Evolutionary conservation across 192 early-diverging fungal genomes (phyloP).

Genomic region (Podila verticillata): DNA sequence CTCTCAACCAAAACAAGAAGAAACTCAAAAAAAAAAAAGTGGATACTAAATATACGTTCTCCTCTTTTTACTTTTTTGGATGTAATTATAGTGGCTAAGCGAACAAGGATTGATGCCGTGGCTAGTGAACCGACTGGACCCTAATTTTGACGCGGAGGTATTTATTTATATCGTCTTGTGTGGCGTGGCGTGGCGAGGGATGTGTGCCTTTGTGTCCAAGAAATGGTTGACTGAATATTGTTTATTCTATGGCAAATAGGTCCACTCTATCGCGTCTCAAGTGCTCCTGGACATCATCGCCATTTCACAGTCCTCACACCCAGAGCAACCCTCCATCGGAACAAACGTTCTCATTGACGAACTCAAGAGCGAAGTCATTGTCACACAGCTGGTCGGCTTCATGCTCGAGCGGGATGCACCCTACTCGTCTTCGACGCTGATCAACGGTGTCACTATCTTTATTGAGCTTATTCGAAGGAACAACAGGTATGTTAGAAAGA

Average conservation of each 20-base stretch:
- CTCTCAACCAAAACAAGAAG: too few species aligned
- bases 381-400: conserved; percentile 80
- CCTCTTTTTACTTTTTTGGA: not conserved
- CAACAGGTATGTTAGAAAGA: conserved; percentile 71
- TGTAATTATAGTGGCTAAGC: conserved; percentile 80
- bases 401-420: conserved; percentile 88
- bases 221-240: not conserved
- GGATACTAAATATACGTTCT: not conserved
- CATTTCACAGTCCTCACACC: conserved; percentile 77
- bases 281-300: conserved; percentile 86
- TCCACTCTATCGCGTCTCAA: conserved; percentile 83
- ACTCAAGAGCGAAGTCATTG: conserved; percentile 81
- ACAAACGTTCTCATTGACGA: conserved; percentile 72
- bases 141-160: conserved; percentile 82
- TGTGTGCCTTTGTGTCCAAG: too few species aligned
- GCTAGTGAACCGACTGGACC: conserved; percentile 84
- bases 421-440: conserved; percentile 86
- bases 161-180: not conserved
- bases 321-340: conserved; percentile 70
- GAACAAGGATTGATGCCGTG: conserved; percentile 78
- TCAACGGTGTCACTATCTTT: conserved; percentile 95
- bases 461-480: conserved; percentile 98
- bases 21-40: not conserved
- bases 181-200: not conserved
- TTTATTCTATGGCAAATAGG: conserved; percentile 38